Base-by-base conservation (phyloP, 495 filamentous ascomycete genomes). In the Xylaria cubensis region DNA sequence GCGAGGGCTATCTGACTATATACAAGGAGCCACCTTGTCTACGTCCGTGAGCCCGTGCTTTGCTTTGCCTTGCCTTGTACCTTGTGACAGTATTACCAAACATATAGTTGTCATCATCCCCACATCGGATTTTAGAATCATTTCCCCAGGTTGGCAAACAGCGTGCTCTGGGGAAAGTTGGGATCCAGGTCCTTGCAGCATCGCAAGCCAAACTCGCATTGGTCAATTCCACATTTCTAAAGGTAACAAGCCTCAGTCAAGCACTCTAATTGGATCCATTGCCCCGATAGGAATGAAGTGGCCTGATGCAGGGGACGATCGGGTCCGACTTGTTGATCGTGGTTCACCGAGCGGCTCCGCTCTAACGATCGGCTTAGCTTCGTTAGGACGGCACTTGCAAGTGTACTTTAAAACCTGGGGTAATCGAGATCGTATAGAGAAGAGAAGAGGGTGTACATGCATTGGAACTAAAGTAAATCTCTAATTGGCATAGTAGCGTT, bases 301-400 rank as follows among this genome's bases (percentile, higher is more conserved):
- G 13, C 42, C 21, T 19, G 9, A 64, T 48, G 42, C 41, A 42
- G 39, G 61, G 62, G 42, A 34, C 9, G 42, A 64, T 64, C 62
- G 62, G 62, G 41, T 64, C 42, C 62, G 62, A 64, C 42, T 48
- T 48, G 12, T 48, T 36, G 42, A 64, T 64, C 42, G 4, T 26
- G 42, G 42, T 42, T 8, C 17, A 64, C 36, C 62, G 42, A 64
- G 62, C 62, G 62, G 62, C 62, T 64, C 62, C 62, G 62, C 41
- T 64, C 21, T 7, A 1, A 34, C 26, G 42, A 46, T 64, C 62
- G 62, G 62, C 41, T 64, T 48, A 24, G 62, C 42, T 44, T 48
- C 24, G 24, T 34, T 32, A 15, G 39, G 3, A 19, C 24, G 41
- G 15, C 26, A 26, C 44, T 10, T 63, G 13, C 24, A 50, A 17